Evolutionary conservation across 768 basidiomycete genomes (phyloP), one percentile per base, ranked within the genome.

Genomic region (Serpula lacrymans): DNA sequence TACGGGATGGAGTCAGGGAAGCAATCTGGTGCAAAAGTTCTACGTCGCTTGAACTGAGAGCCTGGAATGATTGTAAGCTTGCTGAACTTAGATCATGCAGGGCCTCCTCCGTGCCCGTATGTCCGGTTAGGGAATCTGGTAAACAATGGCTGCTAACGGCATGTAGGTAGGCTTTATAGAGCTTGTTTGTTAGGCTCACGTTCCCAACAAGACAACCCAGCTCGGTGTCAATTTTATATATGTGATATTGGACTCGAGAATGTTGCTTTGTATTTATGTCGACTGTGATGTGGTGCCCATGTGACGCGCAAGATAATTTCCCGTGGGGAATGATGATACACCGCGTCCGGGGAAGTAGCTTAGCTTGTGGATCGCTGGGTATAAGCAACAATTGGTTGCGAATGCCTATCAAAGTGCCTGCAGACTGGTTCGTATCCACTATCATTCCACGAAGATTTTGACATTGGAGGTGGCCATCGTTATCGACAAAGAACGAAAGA

Each of bases 341-440:
- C n/a, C n/a, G n/a, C 6, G 40, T 45, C 12, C 60, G 43, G 1
- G 45, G 45, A 5, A 44, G 11, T 17, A 47, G 47, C 0, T 30
- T 37, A 0, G 12, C 13, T 17, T 26, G 8, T n/a, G 33, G 11
- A 13, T 2, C 12, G 48, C 57, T 34, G 50, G 53, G 52, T 11
- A 70, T 60, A 29, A 75, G 60, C 4, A 77, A 59, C 13, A 74
- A 66, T 26, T 54, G 63, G 24, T 56, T 65, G 25, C 34, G 27
- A 24, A 78, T 48, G 12, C 75, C 77, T 27, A 73, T 62, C 50
- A 78, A 52, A 1, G 71, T 67, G 1, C 72, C 71, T 1, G 54
- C 53, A 1, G 60, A 70, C 42, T 76, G 76, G 25, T 56, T 36
- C 2, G 37, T 1, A 37, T 74, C 70, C n/a, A 75, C 55, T 12